These are phyloP conservation scores for Saccharomycopsis synnaedendra DNA, from an alignment of 805 yeast species.

Conservation along the genomic window DNA sequence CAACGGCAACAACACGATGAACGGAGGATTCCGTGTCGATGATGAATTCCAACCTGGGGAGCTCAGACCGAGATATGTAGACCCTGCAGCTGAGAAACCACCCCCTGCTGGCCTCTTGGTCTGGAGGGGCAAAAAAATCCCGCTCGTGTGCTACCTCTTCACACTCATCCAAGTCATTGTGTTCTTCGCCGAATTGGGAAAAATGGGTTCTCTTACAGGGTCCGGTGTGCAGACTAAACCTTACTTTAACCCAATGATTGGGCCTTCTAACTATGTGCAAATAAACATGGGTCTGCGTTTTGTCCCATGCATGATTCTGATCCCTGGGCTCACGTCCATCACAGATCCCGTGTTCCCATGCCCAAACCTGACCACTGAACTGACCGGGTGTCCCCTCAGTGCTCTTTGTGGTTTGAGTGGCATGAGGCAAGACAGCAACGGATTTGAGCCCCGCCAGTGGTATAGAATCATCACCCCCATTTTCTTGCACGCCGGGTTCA, in stretches of 20 bases:
- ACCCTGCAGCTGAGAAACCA: not conserved
- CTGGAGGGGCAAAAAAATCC: constrained; percentile 14
- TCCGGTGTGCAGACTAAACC: constrained; percentile 58
- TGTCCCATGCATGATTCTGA: constrained; percentile 55
- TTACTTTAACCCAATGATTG: constrained; percentile 67
- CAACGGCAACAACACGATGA: constrained; percentile 8
- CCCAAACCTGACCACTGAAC: constrained; percentile 48
- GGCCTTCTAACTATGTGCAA: constrained; percentile 57
- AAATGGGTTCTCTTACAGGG: constrained; percentile 50
- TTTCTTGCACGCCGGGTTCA: constrained; percentile 62
- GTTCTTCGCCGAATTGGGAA: constrained; percentile 49
- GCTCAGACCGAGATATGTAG: constrained; percentile 9
- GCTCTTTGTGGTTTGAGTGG: constrained; percentile 55
- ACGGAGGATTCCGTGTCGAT: constrained; percentile 13
- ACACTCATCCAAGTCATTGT: constrained; percentile 40
- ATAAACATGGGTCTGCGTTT: constrained; percentile 64
- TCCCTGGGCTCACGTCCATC: constrained; percentile 38
- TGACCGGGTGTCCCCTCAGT: constrained; percentile 41
- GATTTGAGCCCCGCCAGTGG: constrained; percentile 48
- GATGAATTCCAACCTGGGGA: constrained; percentile 15
- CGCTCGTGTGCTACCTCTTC: constrained; percentile 19
- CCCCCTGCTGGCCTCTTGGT: constrained; percentile 9
- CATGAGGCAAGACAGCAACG: constrained; percentile 22
- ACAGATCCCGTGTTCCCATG: constrained; percentile 45
- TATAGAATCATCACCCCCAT: constrained; percentile 61